These are phyloP conservation scores for Fusarium caatingaense DNA, from an alignment of 2,329 filamentous ascomycete species.

Conservation along the genomic window DNA sequence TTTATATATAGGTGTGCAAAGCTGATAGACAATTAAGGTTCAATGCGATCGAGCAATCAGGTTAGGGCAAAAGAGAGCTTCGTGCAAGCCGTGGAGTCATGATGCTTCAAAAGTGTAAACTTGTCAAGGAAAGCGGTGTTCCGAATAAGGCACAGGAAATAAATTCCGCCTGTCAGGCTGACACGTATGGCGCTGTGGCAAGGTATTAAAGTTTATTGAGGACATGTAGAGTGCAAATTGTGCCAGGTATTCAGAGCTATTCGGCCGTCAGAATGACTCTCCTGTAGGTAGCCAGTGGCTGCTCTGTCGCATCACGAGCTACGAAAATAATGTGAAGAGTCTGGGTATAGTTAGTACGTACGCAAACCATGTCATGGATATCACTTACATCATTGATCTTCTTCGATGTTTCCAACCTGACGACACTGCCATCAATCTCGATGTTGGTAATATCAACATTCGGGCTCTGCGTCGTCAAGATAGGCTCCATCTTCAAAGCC, in stretches of 20 bases:
- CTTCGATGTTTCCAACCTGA: background rate
- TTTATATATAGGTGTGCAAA: no score
- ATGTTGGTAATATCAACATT: conserved; percentile 16
- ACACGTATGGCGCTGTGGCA: accelerated
- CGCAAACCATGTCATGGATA: no score
- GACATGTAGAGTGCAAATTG: background rate
- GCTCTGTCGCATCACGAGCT: background rate
- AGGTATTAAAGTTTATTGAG: background rate
- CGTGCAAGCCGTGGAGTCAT: background rate
- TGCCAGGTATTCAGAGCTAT: background rate
- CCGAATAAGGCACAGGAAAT: background rate
- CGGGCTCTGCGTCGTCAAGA: background rate
- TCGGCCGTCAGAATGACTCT: conserved; percentile 1
- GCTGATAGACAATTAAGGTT: background rate
- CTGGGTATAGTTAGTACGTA: background rate
- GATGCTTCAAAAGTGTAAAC: background rate
- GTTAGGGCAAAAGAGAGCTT: background rate
- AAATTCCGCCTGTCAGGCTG: background rate
- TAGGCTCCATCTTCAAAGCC: background rate
- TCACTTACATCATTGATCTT: conserved; percentile 9
- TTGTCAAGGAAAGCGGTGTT: background rate
- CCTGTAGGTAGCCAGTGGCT: background rate
- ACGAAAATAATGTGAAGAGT: conserved; percentile 19
- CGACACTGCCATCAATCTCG: background rate
- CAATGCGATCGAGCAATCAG: accelerated